These are phyloP conservation scores for Phoma sp. DNA, from an alignment of 2,329 filamentous ascomycete species.

Conservation along the genomic window DNA sequence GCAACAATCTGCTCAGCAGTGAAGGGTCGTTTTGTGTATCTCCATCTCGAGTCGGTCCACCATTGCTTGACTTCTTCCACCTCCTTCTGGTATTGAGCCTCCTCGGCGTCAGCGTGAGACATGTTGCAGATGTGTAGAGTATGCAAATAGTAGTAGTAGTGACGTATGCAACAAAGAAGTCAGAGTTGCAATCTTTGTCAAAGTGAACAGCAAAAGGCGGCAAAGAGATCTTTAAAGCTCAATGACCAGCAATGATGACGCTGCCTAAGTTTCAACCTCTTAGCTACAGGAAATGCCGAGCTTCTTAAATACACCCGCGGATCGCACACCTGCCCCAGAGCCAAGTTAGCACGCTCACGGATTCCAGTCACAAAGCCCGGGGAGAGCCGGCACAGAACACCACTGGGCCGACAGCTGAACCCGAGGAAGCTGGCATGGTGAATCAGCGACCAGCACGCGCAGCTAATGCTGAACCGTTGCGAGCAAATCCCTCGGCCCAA, in stretches of 20 bases:
- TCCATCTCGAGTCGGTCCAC: constrained; percentile 93
- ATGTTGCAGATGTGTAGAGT: constrained; percentile 18
- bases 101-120: constrained; percentile 65
- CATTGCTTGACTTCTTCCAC: constrained; percentile 89
- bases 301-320: constrained; percentile 34
- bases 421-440: constrained; percentile 34
- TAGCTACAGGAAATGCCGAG: constrained; percentile 31
- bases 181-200: not conserved
- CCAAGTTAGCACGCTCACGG: constrained; percentile 21
- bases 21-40: constrained; percentile 88
- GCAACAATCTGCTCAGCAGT: constrained; percentile 96
- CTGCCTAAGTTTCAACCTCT: constrained; percentile 8
- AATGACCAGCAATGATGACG: constrained; percentile 34
- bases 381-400: constrained; percentile 41
- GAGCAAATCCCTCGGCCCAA: constrained; percentile 41
- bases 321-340: constrained; percentile 24
- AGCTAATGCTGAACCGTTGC: constrained; percentile 17
- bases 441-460: constrained; percentile 19
- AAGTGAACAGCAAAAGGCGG: not conserved
- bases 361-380: constrained; percentile 33
- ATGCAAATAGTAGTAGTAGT: constrained; percentile 1
- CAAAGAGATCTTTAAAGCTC: not conserved
- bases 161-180: not conserved
- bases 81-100: constrained; percentile 78
- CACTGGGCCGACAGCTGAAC: constrained; percentile 42